These are phyloP conservation scores for Tetracladium setigerum DNA, from an alignment of 495 filamentous ascomycete species.

Conservation along the genomic window DNA sequence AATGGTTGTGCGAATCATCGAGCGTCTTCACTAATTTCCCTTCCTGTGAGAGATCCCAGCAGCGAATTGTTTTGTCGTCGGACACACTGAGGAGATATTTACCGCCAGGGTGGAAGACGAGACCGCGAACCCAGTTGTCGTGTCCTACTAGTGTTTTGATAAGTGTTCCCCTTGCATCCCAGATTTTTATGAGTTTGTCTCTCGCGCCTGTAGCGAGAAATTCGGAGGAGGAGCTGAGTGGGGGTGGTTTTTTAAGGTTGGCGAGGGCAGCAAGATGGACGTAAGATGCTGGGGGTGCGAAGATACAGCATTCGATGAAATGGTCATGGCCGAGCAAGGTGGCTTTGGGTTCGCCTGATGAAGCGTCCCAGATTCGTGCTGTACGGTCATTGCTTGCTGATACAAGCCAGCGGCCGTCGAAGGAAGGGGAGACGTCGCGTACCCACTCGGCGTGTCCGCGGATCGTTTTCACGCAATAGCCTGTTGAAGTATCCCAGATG, in stretches of 20 bases:
- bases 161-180: slow-evolving; percentile 78
- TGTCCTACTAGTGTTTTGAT: slow-evolving; percentile 87
- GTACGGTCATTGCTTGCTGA: slow-evolving; percentile 78
- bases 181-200: slow-evolving; percentile 88
- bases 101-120: slow-evolving; percentile 90
- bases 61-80: slow-evolving; percentile 89
- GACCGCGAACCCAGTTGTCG: slow-evolving; percentile 88
- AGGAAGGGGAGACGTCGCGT: slow-evolving; percentile 71
- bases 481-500: slow-evolving; percentile 90
- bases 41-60: slow-evolving; percentile 93
- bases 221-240: slow-evolving; percentile 66
- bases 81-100: slow-evolving; percentile 82
- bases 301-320: slow-evolving; percentile 77
- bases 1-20: slow-evolving; percentile 74
- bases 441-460: slow-evolving; percentile 85
- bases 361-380: slow-evolving; percentile 76
- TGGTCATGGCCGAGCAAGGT: slow-evolving; percentile 88
- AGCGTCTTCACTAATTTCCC: slow-evolving; percentile 82
- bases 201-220: slow-evolving; percentile 86
- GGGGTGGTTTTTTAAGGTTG: slow-evolving; percentile 74
- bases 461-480: slow-evolving; percentile 84
- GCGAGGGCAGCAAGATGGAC: slow-evolving; percentile 69
- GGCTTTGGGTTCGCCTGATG: slow-evolving; percentile 67
- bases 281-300: slow-evolving; percentile 79
- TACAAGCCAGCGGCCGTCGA: slow-evolving; percentile 76